Evolutionary conservation across 2,329 filamentous ascomycete species (phyloP).

Genomic region (Colletotrichum noveboracense): DNA sequence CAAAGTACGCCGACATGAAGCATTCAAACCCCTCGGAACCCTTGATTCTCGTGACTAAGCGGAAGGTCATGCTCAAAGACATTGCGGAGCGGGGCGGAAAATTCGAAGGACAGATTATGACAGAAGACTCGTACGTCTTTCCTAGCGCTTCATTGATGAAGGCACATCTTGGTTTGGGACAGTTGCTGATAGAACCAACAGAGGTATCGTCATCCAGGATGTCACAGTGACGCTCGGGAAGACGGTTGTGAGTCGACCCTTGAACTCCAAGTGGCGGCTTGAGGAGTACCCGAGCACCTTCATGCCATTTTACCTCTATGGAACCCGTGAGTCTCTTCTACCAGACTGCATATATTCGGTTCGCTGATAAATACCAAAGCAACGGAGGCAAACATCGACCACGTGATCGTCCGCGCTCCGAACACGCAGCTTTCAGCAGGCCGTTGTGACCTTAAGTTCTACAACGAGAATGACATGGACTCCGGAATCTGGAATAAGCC

Average conservation of each 20-base stretch:
- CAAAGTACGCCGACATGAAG: constrained; percentile 29
- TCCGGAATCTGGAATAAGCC: neutral
- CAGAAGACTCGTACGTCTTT: constrained; percentile 30
- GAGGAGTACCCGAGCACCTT: constrained; percentile 36
- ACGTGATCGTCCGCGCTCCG: constrained; percentile 46
- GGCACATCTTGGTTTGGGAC: fast-evolving
- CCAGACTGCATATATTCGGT: neutral
- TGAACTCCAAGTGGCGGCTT: constrained; percentile 39
- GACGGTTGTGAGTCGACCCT: constrained; percentile 36
- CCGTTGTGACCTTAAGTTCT: constrained; percentile 24
- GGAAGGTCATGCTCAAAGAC: constrained; percentile 27
- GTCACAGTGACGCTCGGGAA: constrained; percentile 27
- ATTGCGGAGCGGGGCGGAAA: constrained; percentile 25
- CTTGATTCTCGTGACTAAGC: constrained; percentile 30
- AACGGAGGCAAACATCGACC: constrained; percentile 43
- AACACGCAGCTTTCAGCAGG: constrained; percentile 41
- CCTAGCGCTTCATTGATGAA: neutral
- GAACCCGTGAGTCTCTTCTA: constrained; percentile 25
- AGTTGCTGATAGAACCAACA: neutral
- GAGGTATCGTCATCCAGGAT: constrained; percentile 24
- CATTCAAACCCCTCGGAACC: constrained; percentile 28
- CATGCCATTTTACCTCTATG: constrained; percentile 53
- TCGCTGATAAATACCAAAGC: neutral
- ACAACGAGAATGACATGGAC: neutral
- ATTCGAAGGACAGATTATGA: constrained; percentile 32